Conservation (phyloP, 352 stramenopile species). For the Phytophthora hibernalis region DNA sequence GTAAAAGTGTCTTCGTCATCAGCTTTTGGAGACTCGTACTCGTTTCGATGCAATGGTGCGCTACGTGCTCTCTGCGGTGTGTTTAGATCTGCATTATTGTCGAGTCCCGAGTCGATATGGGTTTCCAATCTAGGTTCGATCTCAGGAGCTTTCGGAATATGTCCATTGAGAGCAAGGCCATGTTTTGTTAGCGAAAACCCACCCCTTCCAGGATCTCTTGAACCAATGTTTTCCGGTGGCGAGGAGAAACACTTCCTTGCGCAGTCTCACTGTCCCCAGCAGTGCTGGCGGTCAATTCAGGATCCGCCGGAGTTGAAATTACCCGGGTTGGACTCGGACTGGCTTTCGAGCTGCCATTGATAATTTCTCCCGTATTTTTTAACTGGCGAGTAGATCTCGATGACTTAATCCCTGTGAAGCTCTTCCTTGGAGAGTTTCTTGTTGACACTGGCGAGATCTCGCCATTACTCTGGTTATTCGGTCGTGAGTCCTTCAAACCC, state of each 20-base stretch:
- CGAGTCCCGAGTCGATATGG: not conserved
- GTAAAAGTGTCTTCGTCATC: slow-evolving; percentile 8
- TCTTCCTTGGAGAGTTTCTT: slow-evolving; percentile 28
- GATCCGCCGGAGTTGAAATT: slow-evolving; percentile 1
- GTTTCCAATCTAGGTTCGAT: not conserved
- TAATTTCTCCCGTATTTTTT: slow-evolving; percentile 12
- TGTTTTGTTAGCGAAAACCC: slow-evolving; percentile 15
- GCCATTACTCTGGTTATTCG: slow-evolving; percentile 12
- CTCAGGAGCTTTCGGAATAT: not conserved
- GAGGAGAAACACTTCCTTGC: not conserved
- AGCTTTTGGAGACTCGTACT: slow-evolving; percentile 10
- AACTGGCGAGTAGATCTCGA: slow-evolving; percentile 21
- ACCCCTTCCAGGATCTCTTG: slow-evolving; percentile 26
- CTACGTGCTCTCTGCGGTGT: not conserved
- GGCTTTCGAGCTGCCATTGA: not conserved
- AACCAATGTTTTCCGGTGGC: slow-evolving; percentile 27
- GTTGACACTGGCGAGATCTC: slow-evolving; percentile 2
- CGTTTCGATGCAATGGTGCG: not conserved
- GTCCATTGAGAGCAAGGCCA: slow-evolving; percentile 6
- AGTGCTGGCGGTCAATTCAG: not conserved
- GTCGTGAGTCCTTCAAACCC: not conserved
- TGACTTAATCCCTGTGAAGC: not conserved
- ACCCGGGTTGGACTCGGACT: slow-evolving; percentile 2
- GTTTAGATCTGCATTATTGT: slow-evolving; percentile 22
- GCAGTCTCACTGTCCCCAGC: not conserved